Evolutionary conservation across 2,329 filamentous ascomycete genomes (phyloP).

Genomic region (Aspergillus chevalieri): DNA sequence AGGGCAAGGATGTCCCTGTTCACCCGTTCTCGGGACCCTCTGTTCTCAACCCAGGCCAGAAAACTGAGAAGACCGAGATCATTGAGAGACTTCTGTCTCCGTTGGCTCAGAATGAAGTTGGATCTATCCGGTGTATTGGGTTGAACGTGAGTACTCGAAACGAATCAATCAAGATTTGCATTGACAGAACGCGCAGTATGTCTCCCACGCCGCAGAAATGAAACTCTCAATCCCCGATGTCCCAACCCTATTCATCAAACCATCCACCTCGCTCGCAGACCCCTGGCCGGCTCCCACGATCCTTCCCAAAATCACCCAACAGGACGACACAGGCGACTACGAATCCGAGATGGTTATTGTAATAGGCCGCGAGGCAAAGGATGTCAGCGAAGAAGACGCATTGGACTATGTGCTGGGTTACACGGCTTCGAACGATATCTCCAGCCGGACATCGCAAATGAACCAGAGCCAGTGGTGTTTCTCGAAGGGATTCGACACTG

Average conservation of each 20-base stretch:
- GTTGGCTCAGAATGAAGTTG: constrained; percentile 44
- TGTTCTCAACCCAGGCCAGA: constrained; percentile 49
- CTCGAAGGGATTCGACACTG: constrained; percentile 55
- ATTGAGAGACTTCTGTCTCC: constrained; percentile 47
- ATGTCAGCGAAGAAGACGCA: constrained; percentile 52
- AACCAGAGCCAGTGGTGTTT: constrained; percentile 52
- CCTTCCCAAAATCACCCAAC: constrained; percentile 50
- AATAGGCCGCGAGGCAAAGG: constrained; percentile 48
- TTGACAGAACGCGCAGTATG: constrained; percentile 33
- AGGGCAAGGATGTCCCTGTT: constrained; percentile 52
- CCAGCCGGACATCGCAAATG: constrained; percentile 52
- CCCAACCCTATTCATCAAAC: constrained; percentile 56
- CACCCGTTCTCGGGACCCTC: constrained; percentile 54
- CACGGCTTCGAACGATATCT: constrained; percentile 59
- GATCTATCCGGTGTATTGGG: constrained; percentile 55
- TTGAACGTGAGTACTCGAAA: constrained; percentile 41
- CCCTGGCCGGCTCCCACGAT: constrained; percentile 48
- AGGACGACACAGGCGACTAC: constrained; percentile 52
- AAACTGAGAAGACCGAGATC: constrained; percentile 38
- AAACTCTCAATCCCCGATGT: constrained; percentile 48
- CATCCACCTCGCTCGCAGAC: constrained; percentile 48
- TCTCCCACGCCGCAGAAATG: constrained; percentile 48
- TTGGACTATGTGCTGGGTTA: constrained; percentile 59
- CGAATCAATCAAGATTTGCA: neutral
- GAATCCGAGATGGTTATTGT: constrained; percentile 56